Evolutionary conservation across 1,284 basidiomycete genomes (phyloP).

Genomic region (Austroboletus niveus): DNA sequence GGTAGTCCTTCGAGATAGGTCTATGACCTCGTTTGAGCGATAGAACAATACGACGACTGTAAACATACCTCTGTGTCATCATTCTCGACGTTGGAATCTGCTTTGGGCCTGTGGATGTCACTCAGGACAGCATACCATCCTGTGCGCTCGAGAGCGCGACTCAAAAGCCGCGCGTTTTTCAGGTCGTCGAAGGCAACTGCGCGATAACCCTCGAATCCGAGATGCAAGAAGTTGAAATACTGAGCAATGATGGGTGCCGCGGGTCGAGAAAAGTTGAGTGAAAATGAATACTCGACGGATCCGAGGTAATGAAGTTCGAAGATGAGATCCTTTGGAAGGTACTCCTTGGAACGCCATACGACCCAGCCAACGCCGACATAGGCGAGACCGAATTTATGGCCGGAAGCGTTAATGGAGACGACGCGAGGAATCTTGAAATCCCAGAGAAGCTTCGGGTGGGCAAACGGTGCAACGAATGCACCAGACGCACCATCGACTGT

Average conservation of each 20-base stretch:
- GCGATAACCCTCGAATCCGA: constrained; percentile 83
- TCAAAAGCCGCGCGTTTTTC: constrained; percentile 82
- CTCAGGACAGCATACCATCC: constrained; percentile 76
- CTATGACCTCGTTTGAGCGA: constrained; percentile 34
- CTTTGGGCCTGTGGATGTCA: constrained; percentile 58
- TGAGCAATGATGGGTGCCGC: constrained; percentile 90
- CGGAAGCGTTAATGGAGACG: constrained; percentile 85
- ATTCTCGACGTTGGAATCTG: constrained; percentile 39
- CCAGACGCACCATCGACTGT: constrained; percentile 78
- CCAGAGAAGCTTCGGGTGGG: constrained; percentile 77
- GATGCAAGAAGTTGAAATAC: constrained; percentile 88
- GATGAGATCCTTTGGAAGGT: constrained; percentile 84
- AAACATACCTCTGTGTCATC: constrained; percentile 53
- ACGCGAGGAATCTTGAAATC: constrained; percentile 87
- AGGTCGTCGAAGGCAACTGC: constrained; percentile 74
- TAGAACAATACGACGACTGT: constrained; percentile 1
- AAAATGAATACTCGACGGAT: constrained; percentile 72
- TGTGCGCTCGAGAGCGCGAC: constrained; percentile 81
- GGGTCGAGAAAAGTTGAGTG: constrained; percentile 92
- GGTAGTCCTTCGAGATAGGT: constrained; percentile 79
- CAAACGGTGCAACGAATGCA: constrained; percentile 85
- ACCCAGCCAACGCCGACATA: constrained; percentile 92
- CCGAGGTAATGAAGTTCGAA: constrained; percentile 90
- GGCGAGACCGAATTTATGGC: constrained; percentile 87
- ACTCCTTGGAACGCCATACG: constrained; percentile 75